Percentiles rank a stretch among this genome's conserved stretches.
These are phyloP conservation scores for Passalora sequoiae DNA, from an alignment of 2,329 filamentous ascomycete species.

Conservation along the genomic window DNA sequence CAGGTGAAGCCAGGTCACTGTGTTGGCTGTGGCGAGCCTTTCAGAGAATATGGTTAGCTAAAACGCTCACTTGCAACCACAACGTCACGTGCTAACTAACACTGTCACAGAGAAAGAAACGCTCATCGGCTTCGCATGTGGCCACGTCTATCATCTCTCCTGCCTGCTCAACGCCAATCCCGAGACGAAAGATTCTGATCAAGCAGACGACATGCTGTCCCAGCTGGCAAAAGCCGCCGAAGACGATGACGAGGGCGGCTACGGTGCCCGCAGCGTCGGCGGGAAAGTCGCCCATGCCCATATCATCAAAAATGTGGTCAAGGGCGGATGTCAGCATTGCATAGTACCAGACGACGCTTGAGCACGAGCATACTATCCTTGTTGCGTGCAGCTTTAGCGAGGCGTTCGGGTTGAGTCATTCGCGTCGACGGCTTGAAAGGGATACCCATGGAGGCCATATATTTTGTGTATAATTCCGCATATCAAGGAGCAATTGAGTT, in stretches of 20 bases:
- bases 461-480: neutral
- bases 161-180: conserved; percentile 55
- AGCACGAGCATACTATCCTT: neutral
- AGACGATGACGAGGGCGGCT: conserved; percentile 38
- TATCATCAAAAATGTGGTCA: conserved; percentile 60
- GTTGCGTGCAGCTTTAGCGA: neutral
- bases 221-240: conserved; percentile 45
- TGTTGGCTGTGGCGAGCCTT: conserved; percentile 36
- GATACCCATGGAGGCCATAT: conserved; percentile 3
- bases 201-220: conserved; percentile 29
- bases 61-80: neutral
- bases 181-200: conserved; percentile 34
- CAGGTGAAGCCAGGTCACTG: conserved; percentile 35
- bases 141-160: conserved; percentile 72
- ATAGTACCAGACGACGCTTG: conserved; percentile 15
- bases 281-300: conserved; percentile 84
- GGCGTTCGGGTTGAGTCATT: neutral
- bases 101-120: conserved; percentile 56
- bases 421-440: neutral
- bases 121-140: conserved; percentile 73
- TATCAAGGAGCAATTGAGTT: no score
- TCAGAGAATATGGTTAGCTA: conserved; percentile 36
- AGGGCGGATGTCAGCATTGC: conserved; percentile 20
- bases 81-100: neutral
- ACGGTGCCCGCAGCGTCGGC: conserved; percentile 60